These are phyloP conservation scores for Peronospora tabacina DNA, from an alignment of 352 stramenopile genomes.

Conservation along the genomic window DNA sequence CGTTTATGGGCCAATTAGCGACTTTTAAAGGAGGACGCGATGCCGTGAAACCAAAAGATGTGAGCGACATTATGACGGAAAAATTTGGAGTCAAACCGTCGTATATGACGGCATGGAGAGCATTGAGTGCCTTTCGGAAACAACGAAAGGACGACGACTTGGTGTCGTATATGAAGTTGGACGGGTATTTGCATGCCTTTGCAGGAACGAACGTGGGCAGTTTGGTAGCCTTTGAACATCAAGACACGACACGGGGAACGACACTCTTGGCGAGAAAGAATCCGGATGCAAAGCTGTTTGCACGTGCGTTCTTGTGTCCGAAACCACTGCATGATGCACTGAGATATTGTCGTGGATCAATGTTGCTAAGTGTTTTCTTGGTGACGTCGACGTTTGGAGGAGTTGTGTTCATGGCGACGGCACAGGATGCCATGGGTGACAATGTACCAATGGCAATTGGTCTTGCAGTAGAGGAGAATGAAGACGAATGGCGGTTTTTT, in stretches of 20 bases:
- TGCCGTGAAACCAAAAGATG: constrained; percentile 61
- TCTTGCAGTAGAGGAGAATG: constrained; percentile 43
- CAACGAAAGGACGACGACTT: constrained; percentile 60
- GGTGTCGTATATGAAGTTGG: constrained; percentile 60
- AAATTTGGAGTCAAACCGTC: constrained; percentile 69
- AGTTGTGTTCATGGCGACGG: constrained; percentile 58
- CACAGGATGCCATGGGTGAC: constrained; percentile 69
- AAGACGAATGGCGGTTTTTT: constrained; percentile 63
- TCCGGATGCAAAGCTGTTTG: constrained; percentile 38
- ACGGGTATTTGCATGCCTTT: constrained; percentile 56
- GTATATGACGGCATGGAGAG: constrained; percentile 77
- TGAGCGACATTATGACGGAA: constrained; percentile 77
- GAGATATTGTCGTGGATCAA: constrained; percentile 46
- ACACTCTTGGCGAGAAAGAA: constrained; percentile 1
- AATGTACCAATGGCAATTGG: constrained; percentile 61
- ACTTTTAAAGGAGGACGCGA: constrained; percentile 31
- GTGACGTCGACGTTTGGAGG: constrained; percentile 61
- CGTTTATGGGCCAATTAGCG: constrained; percentile 46
- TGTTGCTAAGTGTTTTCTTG: constrained; percentile 65
- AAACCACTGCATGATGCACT: constrained; percentile 47
- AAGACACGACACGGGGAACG: constrained; percentile 8
- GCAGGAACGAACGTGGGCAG: constrained; percentile 47
- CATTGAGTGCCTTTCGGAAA: constrained; percentile 59
- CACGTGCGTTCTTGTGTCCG: constrained; percentile 60
- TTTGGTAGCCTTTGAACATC: constrained; percentile 58